These are phyloP conservation scores for Cadophora malorum DNA, from an alignment of 2,329 filamentous ascomycete genomes.

Conservation along the genomic window DNA sequence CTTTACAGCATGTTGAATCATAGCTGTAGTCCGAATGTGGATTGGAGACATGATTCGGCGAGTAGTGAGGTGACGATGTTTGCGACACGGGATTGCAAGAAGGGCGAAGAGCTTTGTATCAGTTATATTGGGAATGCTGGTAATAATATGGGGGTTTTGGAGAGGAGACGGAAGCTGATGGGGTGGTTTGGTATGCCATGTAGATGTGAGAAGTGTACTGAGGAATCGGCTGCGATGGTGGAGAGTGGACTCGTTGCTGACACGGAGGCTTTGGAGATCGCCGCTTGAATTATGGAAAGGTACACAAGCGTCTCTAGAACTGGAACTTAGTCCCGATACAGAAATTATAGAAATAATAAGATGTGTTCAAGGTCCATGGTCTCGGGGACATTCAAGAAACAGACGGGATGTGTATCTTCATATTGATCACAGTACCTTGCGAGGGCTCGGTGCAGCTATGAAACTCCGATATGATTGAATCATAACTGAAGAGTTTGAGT, in stretches of 20 bases:
- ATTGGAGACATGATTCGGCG: slow-evolving; percentile 39
- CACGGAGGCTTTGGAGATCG: not conserved
- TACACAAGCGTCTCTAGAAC: too few species aligned
- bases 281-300: not conserved
- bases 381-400: too few species aligned
- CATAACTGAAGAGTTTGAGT: too few species aligned
- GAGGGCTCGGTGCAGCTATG: too few species aligned
- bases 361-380: too few species aligned
- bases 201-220: slow-evolving; percentile 31
- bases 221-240: slow-evolving; percentile 16
- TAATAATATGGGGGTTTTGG: slow-evolving; percentile 23
- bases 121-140: slow-evolving; percentile 37
- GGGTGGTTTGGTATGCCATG: slow-evolving; percentile 37
- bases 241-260: not conserved
- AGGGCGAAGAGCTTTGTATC: slow-evolving; percentile 40
- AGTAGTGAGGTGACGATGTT: slow-evolving; percentile 41
- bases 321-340: too few species aligned
- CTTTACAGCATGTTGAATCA: slow-evolving; percentile 46
- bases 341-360: too few species aligned
- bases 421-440: too few species aligned
- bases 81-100: slow-evolving; percentile 33
- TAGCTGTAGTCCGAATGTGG: slow-evolving; percentile 45
- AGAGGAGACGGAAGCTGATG: slow-evolving; percentile 33
- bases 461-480: too few species aligned
- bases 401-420: too few species aligned